Base-by-base conservation (phyloP, 2,329 filamentous ascomycete species). In the Curvularia verruculosa region DNA sequence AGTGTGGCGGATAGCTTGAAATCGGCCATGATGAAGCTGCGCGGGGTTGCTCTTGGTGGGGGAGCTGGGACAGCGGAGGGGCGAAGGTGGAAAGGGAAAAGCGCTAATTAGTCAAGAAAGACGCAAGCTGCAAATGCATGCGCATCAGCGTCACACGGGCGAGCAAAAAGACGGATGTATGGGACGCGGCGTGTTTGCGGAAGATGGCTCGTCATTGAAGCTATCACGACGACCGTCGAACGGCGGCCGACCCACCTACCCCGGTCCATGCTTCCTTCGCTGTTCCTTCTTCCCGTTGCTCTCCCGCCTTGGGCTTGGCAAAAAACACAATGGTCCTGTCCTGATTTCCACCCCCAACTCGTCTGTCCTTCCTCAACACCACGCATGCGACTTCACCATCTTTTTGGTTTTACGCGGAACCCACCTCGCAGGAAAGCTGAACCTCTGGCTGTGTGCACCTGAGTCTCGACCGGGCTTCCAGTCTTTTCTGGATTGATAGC, bases 1-100 rank as follows among this genome's bases (percentile, higher is more conserved):
- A 99, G 85, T 73, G 91, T 90, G 67, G 94, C 92, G 60, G 95
- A 96, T 72, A 99, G 87, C 84, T 94, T 96, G 84, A 92, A 98
- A 75, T 92, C 89, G 77, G 84, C 81, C 89, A 94, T 93, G 64
- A 68, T 72, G 63, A 62, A 59, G 48, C 52, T 49, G 50, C 57
- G 67, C 64, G 67, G 72, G 67, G 66, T 64, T 66, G 63, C 56
- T 54, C 18, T 53, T 56, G 54, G 54, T 47, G 60, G 54, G 48
- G 31, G 43, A 52, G 43, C 55, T 50, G 28, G 37, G 58, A n/a
- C 49, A 60, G 49, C 45, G 52, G 26, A 9, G 18, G 43, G 26
- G 52, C 46, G 23, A n/a, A 54, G 64, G 57, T 49, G 57, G 52
- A 58, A 53, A 48, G 55, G 56, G 58, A 56, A 57, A 50, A 21